Evolutionary conservation across 1,284 basidiomycete genomes (phyloP).

Genomic region (Rhodotorula sp.): DNA sequence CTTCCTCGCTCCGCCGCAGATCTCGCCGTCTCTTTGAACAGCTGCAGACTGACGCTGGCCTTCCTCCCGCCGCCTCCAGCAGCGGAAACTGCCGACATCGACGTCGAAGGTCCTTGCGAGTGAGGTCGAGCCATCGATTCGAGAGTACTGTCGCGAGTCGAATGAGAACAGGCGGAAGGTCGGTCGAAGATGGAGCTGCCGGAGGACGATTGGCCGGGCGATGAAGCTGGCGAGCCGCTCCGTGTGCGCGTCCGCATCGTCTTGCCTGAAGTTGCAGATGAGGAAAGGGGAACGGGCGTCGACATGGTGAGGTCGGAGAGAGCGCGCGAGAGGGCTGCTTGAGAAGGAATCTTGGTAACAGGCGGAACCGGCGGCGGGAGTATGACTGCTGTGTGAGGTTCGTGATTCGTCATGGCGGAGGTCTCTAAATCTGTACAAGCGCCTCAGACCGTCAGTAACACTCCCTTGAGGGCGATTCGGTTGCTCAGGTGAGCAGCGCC

Average conservation of each 20-base stretch:
- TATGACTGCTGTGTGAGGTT: not conserved
- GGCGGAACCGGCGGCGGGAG: not conserved
- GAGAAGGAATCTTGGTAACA: not conserved
- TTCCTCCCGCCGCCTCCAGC: slow-evolving; percentile 35
- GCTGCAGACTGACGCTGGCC: slow-evolving; percentile 42
- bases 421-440: not conserved
- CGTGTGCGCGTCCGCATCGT: not conserved
- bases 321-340: slow-evolving; percentile 8
- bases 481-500: too few relatives aligned
- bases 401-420: not conserved
- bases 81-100: too few relatives aligned
- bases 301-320: slow-evolving; percentile 3
- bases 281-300: not conserved
- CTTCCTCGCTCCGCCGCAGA: not conserved
- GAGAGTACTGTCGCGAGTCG: not conserved
- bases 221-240: slow-evolving; percentile 3
- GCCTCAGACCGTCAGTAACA: not conserved
- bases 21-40: slow-evolving; percentile 42
- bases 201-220: slow-evolving; percentile 10
- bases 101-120: not conserved
- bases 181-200: slow-evolving; percentile 23
- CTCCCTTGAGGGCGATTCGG: too few relatives aligned
- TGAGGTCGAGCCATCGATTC: not conserved
- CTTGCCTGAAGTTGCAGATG: not conserved
- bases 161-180: slow-evolving; percentile 5